Evolutionary conservation across 2,329 filamentous ascomycete genomes (phyloP), one percentile per base, ranked within the genome.

Genomic region (Curvularia spicifera): DNA sequence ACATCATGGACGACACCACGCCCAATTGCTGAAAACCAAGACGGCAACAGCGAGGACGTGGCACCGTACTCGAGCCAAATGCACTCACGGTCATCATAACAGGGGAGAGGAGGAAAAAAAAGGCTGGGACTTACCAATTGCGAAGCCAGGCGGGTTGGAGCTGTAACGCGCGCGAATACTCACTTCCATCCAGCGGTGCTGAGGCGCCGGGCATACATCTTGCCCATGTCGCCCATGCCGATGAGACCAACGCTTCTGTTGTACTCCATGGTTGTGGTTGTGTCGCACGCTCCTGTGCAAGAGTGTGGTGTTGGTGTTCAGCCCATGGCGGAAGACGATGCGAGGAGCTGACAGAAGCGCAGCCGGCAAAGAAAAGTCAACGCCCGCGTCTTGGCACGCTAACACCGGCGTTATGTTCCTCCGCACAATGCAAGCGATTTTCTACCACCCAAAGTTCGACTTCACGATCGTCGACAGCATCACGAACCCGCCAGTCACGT

Each of bases 41-140:
- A 97, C 88, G 90, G 89, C 83, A 80, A 81, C 80, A 83, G 83
- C 82, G 82, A 79, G 72, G 79, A 81, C 80, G 81, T 83, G 82
- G 18, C 80, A 83, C 87, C 87, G 93, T 96, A 85, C 94, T 98
- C 94, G 92, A 98, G 94, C 94, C 94, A 98, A 98, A 98, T 98
- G 94, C 94, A 93, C 94, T 98, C 94, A 94, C 72, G 92, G 94
- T 98, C 94, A 98, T 98, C 94, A 96, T 93, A 77, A 78, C 78
- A 71, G 63, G 31, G 57, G 8, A 51, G 48, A 56, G 42, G 51
- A 49, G 55, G 53, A 44, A 56, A 51, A 58, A 51, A 58, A 47
- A 49, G 64, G 53, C 47, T 49, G 43, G 42, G 57, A 72, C 70
- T 70, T 72, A 72, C 71, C 65, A 73, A 60, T 54, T 57, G 48